Evolutionary conservation across 148 eudicot species (phyloP), one percentile per base, ranked within the genome.

Genomic region (Limonium bicolor): DNA sequence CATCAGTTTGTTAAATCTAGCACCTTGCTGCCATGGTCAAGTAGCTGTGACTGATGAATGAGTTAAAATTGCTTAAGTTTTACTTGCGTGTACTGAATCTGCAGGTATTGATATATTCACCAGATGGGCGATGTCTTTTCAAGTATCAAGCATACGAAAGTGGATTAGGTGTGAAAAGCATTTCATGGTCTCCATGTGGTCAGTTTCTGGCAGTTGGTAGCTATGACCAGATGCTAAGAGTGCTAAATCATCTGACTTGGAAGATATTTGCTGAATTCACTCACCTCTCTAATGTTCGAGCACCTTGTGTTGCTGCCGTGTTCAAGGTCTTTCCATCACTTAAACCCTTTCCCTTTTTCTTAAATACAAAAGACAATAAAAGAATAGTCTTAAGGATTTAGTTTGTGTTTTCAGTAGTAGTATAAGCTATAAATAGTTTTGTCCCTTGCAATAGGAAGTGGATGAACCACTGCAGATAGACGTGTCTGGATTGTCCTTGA

Each of bases 121-220:
- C 87, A 34, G 97, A 90, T 54, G 97, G 97, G 19, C 69, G 97
- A 45, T 90, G 95, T 62, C 68, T 90, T 35, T 63, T 71, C 23
- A 88, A 84, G 58, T 90, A 80, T 73, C 97, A 80, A 69, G 97
- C 97, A 55, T 90, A 90, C 69, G 97, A 90, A 68, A 72, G 97
- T 63, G 97, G 93, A 36, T 61, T 90, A 57, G 97, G 97, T 43
- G 95, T 84, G 5, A 90, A 90, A 64, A 75, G 77, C 59, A 67
- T 90, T 60, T 80, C 95, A 46, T 90, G 97, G 97, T 90, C 97
- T 59, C 95, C 97, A 25, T 84, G 94, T 69, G 82, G 93, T 48
- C 95, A 90, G 51, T 90, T 70, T 63, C 67, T 90, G 19, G 93
- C 97, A 48, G 73, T 90, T 25, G 97, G 97, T 17, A 90, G 95